These are phyloP conservation scores for Calcarisporium arbuscula DNA, from an alignment of 2,329 filamentous ascomycete genomes.

Conservation along the genomic window DNA sequence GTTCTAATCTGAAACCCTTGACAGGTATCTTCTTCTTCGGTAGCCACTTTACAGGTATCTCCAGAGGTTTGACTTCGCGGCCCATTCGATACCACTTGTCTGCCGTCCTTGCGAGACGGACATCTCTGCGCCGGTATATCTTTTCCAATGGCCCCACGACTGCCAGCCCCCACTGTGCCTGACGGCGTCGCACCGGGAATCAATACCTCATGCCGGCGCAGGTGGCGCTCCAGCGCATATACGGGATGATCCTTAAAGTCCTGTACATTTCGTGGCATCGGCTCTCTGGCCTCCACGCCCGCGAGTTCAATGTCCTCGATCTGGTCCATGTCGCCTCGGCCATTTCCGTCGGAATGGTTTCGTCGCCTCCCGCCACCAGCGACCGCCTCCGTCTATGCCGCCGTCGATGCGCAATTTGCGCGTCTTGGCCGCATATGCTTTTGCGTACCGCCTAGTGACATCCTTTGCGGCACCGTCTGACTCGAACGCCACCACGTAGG, in stretches of 20 bases:
- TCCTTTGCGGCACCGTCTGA: constrained; percentile 72
- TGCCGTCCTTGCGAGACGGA: constrained; percentile 68
- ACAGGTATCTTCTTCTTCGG: constrained; percentile 41
- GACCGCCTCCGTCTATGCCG: constrained; percentile 38
- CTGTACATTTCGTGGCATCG: constrained; percentile 77
- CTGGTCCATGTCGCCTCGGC: constrained; percentile 64
- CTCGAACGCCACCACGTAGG: constrained; percentile 82
- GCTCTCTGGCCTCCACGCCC: constrained; percentile 65
- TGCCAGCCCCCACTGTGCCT: constrained; percentile 70
- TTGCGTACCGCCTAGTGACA: constrained; percentile 81
- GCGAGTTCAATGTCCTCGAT: constrained; percentile 75
- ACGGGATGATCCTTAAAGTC: constrained; percentile 84
- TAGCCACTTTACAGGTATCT: constrained; percentile 76
- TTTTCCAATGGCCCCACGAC: constrained; percentile 60
- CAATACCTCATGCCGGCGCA: constrained; percentile 78
- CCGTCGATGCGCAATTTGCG: constrained; percentile 71
- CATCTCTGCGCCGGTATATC: constrained; percentile 77
- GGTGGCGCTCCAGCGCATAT: constrained; percentile 78
- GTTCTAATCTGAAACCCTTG: constrained; percentile 16
- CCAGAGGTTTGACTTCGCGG: constrained; percentile 67
- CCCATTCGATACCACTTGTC: constrained; percentile 92
- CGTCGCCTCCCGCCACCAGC: constrained; percentile 50
- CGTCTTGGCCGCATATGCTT: constrained; percentile 87
- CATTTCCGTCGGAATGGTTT: constrained; percentile 36
- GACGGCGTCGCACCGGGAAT: constrained; percentile 61